phyloP scores from a whole-genome alignment of 192 early-diverging fungal genomes.

The Pilaira anomala region DNA sequence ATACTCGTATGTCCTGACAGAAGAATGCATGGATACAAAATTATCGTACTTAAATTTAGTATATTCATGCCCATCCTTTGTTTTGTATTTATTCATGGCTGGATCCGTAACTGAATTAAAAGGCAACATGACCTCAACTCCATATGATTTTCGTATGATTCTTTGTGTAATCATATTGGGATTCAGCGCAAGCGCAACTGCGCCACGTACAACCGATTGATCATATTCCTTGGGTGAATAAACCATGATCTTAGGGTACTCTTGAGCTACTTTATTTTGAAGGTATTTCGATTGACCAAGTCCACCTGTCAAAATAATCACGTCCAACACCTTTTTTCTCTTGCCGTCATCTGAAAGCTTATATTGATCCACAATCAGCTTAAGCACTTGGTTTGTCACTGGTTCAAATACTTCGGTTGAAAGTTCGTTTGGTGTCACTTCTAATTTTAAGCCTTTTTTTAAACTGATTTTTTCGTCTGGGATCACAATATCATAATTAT shows the following conservation, averaged over 20 bases:
- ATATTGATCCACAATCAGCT: constrained; percentile 44
- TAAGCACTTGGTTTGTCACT: constrained; percentile 42
- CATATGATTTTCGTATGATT: constrained; percentile 5
- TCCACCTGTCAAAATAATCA: constrained; percentile 51
- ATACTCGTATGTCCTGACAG: neutral
- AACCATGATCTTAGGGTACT: constrained; percentile 27
- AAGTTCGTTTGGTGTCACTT: constrained; percentile 41
- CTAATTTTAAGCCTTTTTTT: neutral
- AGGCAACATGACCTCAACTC: neutral
- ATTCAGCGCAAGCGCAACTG: constrained; percentile 41
- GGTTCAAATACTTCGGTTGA: constrained; percentile 44
- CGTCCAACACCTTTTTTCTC: constrained; percentile 24
- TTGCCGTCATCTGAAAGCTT: constrained; percentile 12
- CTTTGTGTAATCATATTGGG: constrained; percentile 22
- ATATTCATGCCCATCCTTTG: neutral
- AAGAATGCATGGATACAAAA: neutral
- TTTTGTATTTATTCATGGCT: neutral
- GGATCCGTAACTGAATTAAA: constrained; percentile 6
- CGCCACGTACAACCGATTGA: constrained; percentile 48
- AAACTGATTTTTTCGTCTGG: neutral
- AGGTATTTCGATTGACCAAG: constrained; percentile 52
- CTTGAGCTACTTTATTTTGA: constrained; percentile 35
- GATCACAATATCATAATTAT: neutral
- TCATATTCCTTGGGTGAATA: constrained; percentile 40
- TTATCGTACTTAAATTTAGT: neutral